These are phyloP conservation scores for Fusarium sp. DNA, from an alignment of 2,329 filamentous ascomycete species.

Conservation along the genomic window DNA sequence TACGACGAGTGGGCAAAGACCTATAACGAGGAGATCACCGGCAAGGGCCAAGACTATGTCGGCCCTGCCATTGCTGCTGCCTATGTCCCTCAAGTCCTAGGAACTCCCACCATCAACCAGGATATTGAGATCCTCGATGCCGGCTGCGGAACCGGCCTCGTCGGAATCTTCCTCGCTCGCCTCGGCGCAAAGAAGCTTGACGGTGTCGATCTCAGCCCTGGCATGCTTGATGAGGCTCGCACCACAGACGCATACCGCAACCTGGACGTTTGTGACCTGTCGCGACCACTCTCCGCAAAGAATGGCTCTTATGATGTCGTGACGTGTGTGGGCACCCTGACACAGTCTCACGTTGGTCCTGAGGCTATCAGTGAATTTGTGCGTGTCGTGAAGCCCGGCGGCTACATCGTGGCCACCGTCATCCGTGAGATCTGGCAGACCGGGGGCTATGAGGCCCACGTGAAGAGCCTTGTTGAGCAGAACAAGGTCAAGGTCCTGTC, in stretches of 20 bases:
- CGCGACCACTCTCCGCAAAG: constrained; percentile 52
- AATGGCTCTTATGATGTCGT: constrained; percentile 61
- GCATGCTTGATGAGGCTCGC: constrained; percentile 65
- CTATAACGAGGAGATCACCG: constrained; percentile 51
- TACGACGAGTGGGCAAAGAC: constrained; percentile 52
- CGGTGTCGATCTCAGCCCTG: constrained; percentile 62
- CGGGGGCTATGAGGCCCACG: constrained; percentile 59
- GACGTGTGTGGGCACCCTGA: constrained; percentile 66
- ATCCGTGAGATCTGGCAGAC: constrained; percentile 61
- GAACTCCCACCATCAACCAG: constrained; percentile 39
- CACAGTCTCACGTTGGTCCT: constrained; percentile 65
- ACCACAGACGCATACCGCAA: constrained; percentile 59
- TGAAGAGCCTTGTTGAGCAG: constrained; percentile 45
- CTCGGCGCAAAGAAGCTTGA: constrained; percentile 59
- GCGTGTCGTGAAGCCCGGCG: constrained; percentile 58
- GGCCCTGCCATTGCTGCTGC: constrained; percentile 53
- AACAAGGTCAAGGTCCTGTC: constrained; percentile 46
- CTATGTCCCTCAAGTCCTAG: constrained; percentile 48
- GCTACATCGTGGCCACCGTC: constrained; percentile 63
- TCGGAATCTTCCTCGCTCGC: constrained; percentile 59
- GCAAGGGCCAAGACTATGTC: constrained; percentile 53
- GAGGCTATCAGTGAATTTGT: constrained; percentile 61
- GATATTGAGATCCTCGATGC: constrained; percentile 59
- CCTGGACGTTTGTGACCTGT: constrained; percentile 59
- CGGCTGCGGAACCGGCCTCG: constrained; percentile 67